Evolutionary conservation across 1,284 basidiomycete genomes (phyloP).

Genomic region (Kwoniella shivajii): DNA sequence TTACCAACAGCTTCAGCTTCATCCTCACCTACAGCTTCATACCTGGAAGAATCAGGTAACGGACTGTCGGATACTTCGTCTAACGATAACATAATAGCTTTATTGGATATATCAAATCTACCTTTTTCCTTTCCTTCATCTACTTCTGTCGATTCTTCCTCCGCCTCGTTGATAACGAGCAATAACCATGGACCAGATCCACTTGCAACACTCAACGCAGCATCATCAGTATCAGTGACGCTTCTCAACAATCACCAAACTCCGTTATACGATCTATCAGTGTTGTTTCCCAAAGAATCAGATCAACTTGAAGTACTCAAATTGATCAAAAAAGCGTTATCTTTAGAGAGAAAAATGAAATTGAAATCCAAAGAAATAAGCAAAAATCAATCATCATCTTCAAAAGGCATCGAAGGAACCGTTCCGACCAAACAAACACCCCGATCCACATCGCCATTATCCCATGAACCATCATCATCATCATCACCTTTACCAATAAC

Average conservation of each 20-base stretch:
- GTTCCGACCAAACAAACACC: no score
- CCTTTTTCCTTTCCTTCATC: neutral
- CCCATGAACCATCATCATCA: neutral
- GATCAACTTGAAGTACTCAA: neutral
- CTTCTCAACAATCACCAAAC: neutral
- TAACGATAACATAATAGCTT: neutral
- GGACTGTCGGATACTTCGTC: no score
- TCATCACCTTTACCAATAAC: neutral
- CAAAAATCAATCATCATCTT: neutral
- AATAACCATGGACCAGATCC: no score
- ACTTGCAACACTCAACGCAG: neutral
- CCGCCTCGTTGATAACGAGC: no score
- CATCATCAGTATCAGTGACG: neutral
- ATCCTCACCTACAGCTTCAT: no score
- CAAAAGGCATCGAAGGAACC: no score
- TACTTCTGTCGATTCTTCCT: no score
- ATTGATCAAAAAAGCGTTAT: neutral
- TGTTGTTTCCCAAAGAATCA: neutral
- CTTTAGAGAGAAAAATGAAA: neutral
- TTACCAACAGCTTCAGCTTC: neutral
- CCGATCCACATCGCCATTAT: neutral
- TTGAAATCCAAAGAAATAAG: neutral
- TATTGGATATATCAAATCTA: conserved; percentile 5
- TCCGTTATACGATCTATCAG: neutral
- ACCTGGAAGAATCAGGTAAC: no score